Percentiles rank a stretch among this genome's conserved stretches.
Conservation (phyloP, 768 basidiomycete genomes). For the Boletales sp. region DNA sequence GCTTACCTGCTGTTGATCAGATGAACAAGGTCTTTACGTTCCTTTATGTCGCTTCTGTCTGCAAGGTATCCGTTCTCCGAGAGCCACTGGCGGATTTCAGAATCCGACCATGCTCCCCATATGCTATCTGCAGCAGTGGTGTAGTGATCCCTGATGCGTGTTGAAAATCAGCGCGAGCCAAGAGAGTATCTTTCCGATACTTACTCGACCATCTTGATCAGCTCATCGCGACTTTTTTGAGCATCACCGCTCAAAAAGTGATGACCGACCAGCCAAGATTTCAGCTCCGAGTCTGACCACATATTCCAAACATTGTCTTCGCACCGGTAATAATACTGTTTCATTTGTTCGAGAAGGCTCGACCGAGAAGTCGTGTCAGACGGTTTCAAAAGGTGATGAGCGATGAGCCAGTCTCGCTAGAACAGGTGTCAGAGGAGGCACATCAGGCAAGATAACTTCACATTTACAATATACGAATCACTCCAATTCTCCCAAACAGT, state of each 20-base stretch:
- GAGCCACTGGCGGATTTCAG: constrained; percentile 69
- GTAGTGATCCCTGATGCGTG: constrained; percentile 60
- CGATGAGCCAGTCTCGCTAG: constrained; percentile 80
- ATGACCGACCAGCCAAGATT: constrained; percentile 76
- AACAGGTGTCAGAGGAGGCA: not conserved
- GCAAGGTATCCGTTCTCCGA: constrained; percentile 66
- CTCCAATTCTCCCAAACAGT: constrained; percentile 86
- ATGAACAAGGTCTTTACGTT: constrained; percentile 72
- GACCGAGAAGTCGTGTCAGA: constrained; percentile 50
- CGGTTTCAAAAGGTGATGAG: constrained; percentile 69
- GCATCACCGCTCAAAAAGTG: constrained; percentile 69
- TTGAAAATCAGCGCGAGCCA: too few relatives aligned
- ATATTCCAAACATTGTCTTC: constrained; percentile 53
- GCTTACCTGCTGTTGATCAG: constrained; percentile 68
- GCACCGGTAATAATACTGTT: constrained; percentile 69
- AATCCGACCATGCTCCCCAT: constrained; percentile 71
- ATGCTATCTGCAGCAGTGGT: constrained; percentile 53
- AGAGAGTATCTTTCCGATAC: constrained; percentile 16
- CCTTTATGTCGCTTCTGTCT: constrained; percentile 46
- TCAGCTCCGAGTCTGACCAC: constrained; percentile 80
- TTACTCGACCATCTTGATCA: constrained; percentile 67
- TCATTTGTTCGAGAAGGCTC: constrained; percentile 63
- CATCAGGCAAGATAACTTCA: not conserved
- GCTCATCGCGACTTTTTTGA: constrained; percentile 66
- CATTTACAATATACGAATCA: constrained; percentile 71